A percentile compares a stretch with the other conserved stretches of the same genome.
phyloP scores from a whole-genome alignment of 108 stramenopile genomes.

The Nitzschia sp. region DNA sequence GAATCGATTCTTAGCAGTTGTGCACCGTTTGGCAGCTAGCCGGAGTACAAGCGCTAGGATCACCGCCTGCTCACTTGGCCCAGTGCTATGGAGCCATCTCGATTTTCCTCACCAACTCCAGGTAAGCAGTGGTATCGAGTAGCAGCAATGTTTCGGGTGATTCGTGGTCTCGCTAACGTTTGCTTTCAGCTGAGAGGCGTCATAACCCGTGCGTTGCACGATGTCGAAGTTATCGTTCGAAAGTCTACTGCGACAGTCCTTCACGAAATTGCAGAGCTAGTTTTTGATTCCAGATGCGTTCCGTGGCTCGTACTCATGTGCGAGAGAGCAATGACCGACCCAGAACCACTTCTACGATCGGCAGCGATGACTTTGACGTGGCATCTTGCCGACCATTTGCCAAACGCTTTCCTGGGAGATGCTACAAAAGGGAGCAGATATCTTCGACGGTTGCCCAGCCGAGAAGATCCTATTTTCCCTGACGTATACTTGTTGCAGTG shows the following conservation, averaged over 20 bases:
- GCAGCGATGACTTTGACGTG: constrained; percentile 91
- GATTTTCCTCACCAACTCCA: constrained; percentile 89
- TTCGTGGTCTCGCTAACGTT: neutral
- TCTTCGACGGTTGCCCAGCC: constrained; percentile 75
- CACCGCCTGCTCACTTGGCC: constrained; percentile 85
- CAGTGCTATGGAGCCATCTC: constrained; percentile 85
- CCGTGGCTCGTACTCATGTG: constrained; percentile 93
- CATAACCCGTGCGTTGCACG: constrained; percentile 88
- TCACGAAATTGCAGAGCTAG: constrained; percentile 87
- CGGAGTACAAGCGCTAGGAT: constrained; percentile 80
- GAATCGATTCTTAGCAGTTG: constrained; percentile 81
- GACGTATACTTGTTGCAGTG: constrained; percentile 90
- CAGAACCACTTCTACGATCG: constrained; percentile 83
- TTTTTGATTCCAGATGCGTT: constrained; percentile 78
- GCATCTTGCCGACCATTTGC: constrained; percentile 90
- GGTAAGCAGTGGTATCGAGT: constrained; percentile 17
- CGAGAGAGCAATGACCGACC: constrained; percentile 92
- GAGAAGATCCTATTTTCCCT: constrained; percentile 82
- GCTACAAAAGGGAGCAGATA: constrained; percentile 85
- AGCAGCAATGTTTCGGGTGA: neutral
- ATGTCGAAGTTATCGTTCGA: constrained; percentile 85
- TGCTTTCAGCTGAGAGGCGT: constrained; percentile 77
- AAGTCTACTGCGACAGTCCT: constrained; percentile 86
- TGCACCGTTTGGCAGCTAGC: constrained; percentile 86
- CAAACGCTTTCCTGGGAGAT: constrained; percentile 88